Evolutionary conservation across 2,329 filamentous ascomycete genomes (phyloP), one percentile per base, ranked within the genome.

Genomic region (Macrophomina phaseolina): DNA sequence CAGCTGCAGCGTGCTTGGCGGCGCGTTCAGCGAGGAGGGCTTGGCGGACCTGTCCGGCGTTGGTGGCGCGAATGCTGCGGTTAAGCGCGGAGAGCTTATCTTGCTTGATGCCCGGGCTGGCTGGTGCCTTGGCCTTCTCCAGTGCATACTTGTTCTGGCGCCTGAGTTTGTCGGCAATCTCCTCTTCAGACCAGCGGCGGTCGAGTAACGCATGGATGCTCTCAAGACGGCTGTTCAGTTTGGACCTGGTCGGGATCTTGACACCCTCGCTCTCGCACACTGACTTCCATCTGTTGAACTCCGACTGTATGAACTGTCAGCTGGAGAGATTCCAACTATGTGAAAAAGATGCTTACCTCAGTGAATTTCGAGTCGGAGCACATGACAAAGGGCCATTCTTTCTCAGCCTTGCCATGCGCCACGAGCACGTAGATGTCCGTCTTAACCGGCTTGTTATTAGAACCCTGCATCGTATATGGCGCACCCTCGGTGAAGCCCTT

Each of bases 41-140:
- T 77, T 92, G 91, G 68, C 94, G 92, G n/a, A 98, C 91, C 56
- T 91, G 90, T 76, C 97, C 92, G n/a, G 87, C 86, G 74, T 97
- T 97, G 71, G 90, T 86, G 67, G 90, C 89, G 69, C 94, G 90
- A 79, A 97, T 97, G 74, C 91, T 88, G 34, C 87, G 85, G 79
- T 99, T 99, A 70, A 97, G 84, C 73, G 91, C 87, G 0, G 92
- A 91, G 30, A 98, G 85, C 34, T 91, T 90, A 70, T 97, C 92
- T 77, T 96, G 91, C 11, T 83, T 84, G 40, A 85, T 82, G 66
- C 79, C 79, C 52, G 82, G 32, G 42, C 84, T 81, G 69, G 86
- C 85, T 32, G 69, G 45, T 46, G 91, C 81, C 32, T 84, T 87
- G 8, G 90, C 91, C 65, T 92, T 91, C 32, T 90, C 88, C 11